These are phyloP conservation scores for Inga leiocalycina DNA, from an alignment of 306 rosid genomes.

Conservation along the genomic window DNA sequence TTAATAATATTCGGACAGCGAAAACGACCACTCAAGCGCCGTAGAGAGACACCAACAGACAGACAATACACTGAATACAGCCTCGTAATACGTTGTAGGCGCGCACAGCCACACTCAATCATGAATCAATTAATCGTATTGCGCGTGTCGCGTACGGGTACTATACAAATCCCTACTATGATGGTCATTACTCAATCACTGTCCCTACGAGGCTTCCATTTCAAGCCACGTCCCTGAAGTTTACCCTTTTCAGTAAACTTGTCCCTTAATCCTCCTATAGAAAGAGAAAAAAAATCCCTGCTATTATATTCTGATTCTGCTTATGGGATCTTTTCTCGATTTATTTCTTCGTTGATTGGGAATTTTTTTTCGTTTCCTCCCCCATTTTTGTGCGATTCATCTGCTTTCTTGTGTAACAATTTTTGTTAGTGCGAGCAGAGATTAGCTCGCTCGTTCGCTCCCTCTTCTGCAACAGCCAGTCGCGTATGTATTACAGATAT, in stretches of 20 bases:
- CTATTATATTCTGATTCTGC: not conserved
- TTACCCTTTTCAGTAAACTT: constrained; percentile 4
- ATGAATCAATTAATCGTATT: not conserved
- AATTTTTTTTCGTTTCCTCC: not conserved
- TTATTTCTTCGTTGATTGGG: not conserved
- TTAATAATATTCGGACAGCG: constrained; percentile 1
- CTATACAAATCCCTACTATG: not conserved
- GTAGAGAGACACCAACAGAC: not conserved
- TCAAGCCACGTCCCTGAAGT: constrained; percentile 24
- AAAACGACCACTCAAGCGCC: not conserved
- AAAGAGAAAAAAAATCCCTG: not conserved
- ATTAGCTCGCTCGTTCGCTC: not conserved
- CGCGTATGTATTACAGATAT: not conserved
- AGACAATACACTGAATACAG: not conserved
- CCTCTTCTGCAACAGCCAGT: not conserved
- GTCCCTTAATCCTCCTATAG: not conserved
- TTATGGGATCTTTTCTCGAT: not conserved
- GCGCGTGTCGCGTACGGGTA: constrained; percentile 24
- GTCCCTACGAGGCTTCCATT: not conserved
- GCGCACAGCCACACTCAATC: not conserved
- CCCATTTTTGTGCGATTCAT: not conserved
- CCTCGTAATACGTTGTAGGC: not conserved
- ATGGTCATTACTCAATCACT: not conserved
- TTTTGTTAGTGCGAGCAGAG: not conserved
- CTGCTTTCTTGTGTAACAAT: not conserved